Evolutionary conservation across 108 stramenopile species (phyloP).

Genomic region (Cyclotella distinguenda): DNA sequence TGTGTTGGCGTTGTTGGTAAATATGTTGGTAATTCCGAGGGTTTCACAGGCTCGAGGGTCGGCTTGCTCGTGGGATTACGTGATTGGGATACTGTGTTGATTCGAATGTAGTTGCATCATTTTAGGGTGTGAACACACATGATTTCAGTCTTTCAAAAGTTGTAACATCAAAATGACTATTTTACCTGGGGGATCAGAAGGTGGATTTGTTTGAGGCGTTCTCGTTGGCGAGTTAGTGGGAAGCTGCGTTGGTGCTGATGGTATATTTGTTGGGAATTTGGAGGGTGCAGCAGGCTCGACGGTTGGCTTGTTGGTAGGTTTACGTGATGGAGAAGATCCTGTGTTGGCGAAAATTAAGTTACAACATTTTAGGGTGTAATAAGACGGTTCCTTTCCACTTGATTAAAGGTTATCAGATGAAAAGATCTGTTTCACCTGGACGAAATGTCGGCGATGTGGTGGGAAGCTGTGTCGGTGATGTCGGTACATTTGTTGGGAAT

Average conservation of each 20-base stretch:
- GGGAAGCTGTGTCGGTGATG: background rate
- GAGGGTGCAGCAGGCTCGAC: background rate
- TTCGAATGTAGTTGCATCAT: no score
- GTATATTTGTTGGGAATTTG: background rate
- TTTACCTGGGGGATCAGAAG: background rate
- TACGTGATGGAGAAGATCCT: background rate
- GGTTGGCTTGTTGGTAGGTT: background rate
- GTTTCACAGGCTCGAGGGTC: no score
- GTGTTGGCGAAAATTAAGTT: no score
- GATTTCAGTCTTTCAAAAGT: no score
- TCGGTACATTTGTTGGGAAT: background rate
- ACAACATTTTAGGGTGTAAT: no score
- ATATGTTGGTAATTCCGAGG: background rate
- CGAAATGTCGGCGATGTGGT: background rate
- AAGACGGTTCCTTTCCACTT: no score
- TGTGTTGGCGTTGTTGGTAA: background rate
- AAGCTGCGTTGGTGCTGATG: background rate
- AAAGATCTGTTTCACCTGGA: no score
- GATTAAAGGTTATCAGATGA: no score
- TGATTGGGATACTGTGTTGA: no score
- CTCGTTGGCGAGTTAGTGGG: background rate
- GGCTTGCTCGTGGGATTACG: no score
- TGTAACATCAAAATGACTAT: no score
- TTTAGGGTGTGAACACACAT: no score
- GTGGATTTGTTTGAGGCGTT: background rate